Evolutionary conservation across 768 basidiomycete genomes (phyloP).

Genomic region (Lactifluus subvellereus): DNA sequence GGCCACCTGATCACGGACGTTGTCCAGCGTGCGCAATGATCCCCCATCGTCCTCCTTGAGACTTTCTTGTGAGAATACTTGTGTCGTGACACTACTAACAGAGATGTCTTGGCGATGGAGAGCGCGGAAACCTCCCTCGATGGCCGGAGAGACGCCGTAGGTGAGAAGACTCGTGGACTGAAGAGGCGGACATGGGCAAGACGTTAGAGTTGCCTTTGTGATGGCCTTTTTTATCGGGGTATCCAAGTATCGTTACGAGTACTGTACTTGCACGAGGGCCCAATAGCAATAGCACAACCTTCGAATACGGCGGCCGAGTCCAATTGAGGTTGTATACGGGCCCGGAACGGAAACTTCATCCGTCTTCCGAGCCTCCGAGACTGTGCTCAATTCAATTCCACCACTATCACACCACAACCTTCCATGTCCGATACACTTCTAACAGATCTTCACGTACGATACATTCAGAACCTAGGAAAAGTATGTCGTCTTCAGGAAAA

Average conservation of each 20-base stretch:
- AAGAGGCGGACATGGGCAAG: slow-evolving; percentile 5
- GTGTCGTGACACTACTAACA: no score
- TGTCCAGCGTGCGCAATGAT: no score
- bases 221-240: neutral
- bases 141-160: slow-evolving; percentile 32
- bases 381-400: no score
- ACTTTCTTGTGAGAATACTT: no score
- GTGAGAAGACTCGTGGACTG: slow-evolving; percentile 22
- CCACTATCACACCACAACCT: no score
- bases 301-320: no score
- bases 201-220: neutral
- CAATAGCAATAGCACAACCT: neutral
- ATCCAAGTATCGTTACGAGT: neutral
- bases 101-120: no score
- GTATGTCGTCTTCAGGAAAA: slow-evolving; percentile 32
- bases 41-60: no score
- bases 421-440: slow-evolving; percentile 31
- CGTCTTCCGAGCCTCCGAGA: neutral
- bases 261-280: neutral
- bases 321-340: no score
- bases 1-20: no score
- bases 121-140: no score
- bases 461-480: slow-evolving; percentile 70
- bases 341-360: neutral
- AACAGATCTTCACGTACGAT: slow-evolving; percentile 59